A percentile compares a stretch with the other conserved stretches of the same genome.
These are phyloP conservation scores for Crucibulum laeve DNA, from an alignment of 768 basidiomycete genomes.

Conservation along the genomic window DNA sequence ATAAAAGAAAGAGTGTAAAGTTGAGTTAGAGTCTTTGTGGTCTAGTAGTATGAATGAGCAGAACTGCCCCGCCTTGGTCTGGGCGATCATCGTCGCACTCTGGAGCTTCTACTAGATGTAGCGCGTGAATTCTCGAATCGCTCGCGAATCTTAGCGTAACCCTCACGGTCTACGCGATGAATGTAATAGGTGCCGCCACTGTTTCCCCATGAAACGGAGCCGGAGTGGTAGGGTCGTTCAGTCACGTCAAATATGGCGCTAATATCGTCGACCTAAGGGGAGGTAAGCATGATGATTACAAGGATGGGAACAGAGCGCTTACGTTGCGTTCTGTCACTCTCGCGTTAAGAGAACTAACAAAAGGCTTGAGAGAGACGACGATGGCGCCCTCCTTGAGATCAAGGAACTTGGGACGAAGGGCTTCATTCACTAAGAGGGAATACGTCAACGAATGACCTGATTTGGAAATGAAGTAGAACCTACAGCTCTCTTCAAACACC, in stretches of 20 bases:
- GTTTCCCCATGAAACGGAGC: constrained; percentile 80
- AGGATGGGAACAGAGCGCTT: constrained; percentile 15
- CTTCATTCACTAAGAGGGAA: constrained; percentile 68
- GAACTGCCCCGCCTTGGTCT: neutral
- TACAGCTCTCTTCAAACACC: constrained; percentile 70
- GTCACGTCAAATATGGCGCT: constrained; percentile 78
- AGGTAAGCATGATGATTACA: constrained; percentile 4
- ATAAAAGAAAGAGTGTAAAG: neutral
- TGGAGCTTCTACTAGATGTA: constrained; percentile 22
- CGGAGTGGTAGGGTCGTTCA: constrained; percentile 62
- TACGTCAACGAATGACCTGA: constrained; percentile 2
- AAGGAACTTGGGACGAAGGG: constrained; percentile 82
- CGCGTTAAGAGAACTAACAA: constrained; percentile 66
- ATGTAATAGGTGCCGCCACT: constrained; percentile 68
- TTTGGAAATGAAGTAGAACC: constrained; percentile 24
- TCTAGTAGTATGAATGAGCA: neutral
- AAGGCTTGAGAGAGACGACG: constrained; percentile 85
- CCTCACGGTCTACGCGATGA: constrained; percentile 71
- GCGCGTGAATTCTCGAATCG: constrained; percentile 49
- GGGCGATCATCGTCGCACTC: constrained; percentile 20
- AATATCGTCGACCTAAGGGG: constrained; percentile 64
- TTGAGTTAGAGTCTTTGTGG: neutral
- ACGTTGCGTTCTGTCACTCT: constrained; percentile 85
- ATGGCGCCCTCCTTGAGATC: constrained; percentile 92
- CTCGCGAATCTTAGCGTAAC: constrained; percentile 57